These are phyloP conservation scores for Grigorovia transvaalensis DNA, from an alignment of 805 yeast genomes.

Conservation along the genomic window DNA sequence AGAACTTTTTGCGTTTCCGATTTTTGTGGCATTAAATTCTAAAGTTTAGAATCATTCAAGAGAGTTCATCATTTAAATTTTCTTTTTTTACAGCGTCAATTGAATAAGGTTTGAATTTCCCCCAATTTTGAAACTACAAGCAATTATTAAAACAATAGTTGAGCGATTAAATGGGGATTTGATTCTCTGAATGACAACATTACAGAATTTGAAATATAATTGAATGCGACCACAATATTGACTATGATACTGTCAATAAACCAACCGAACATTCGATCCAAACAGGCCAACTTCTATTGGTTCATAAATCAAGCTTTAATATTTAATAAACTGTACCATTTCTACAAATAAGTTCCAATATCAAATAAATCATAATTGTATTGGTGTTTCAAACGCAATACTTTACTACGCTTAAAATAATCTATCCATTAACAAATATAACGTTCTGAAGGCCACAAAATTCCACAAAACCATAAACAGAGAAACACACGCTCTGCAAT, in stretches of 20 bases:
- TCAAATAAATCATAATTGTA: too few species aligned
- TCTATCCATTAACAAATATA: too few species aligned
- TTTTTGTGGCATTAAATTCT: too few species aligned
- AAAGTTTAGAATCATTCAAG: too few species aligned
- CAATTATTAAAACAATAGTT: slow-evolving; percentile 29
- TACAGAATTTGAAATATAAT: slow-evolving; percentile 5
- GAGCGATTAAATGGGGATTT: slow-evolving; percentile 34
- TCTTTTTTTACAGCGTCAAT: too few species aligned
- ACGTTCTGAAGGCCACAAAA: too few species aligned
- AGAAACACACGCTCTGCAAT: neutral
- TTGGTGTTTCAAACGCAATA: too few species aligned
- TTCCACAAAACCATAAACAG: neutral
- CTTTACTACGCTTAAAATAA: too few species aligned
- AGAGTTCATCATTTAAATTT: too few species aligned
- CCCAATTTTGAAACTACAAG: slow-evolving; percentile 33
- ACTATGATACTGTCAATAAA: too few species aligned
- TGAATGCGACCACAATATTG: neutral
- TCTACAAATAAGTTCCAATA: neutral
- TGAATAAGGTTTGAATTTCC: slow-evolving; percentile 13
- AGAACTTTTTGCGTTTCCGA: too few species aligned
- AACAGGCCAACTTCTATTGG: neutral
- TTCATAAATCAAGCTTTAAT: neutral
- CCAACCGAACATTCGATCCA: too few species aligned
- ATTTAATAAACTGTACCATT: neutral
- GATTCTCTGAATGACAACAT: slow-evolving; percentile 19